Conservation (phyloP, 139 green algal genomes). For the Zygnema circumcarinatum region DNA sequence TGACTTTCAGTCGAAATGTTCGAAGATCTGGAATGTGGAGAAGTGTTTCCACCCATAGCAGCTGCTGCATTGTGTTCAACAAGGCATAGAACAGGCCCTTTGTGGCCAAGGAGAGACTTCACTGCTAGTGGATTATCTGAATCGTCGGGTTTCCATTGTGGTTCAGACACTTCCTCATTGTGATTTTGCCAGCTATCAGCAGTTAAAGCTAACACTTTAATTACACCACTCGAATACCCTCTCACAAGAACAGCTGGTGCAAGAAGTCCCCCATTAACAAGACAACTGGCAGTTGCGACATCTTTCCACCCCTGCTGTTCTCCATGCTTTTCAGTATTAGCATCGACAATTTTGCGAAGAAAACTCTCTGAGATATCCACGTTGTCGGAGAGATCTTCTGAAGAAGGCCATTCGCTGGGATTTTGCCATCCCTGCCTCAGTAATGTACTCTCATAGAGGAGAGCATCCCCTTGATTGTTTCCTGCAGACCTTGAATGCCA, state of each 20-base stretch:
- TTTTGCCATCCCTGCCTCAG: neutral
- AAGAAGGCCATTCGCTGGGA: too few relatives aligned
- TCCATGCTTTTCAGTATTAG: too few relatives aligned
- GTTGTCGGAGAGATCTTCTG: too few relatives aligned
- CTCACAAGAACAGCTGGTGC: slow-evolving; percentile 10
- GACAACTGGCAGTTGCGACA: slow-evolving; percentile 11
- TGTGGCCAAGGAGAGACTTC: neutral
- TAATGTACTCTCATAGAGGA: neutral
- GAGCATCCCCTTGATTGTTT: too few relatives aligned
- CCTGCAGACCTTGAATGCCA: neutral
- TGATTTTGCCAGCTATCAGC: neutral
- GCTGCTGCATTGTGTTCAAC: neutral
- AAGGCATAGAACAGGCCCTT: neutral
- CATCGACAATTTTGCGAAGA: too few relatives aligned
- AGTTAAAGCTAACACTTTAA: neutral
- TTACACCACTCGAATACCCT: slow-evolving; percentile 25
- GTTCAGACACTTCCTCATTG: neutral
- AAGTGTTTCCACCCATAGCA: neutral
- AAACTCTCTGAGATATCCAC: too few relatives aligned
- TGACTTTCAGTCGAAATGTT: neutral
- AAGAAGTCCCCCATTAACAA: slow-evolving; percentile 21
- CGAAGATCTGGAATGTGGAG: neutral
- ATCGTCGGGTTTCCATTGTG: neutral
- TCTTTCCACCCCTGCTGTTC: slow-evolving; percentile 7
- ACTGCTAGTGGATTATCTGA: neutral